Evolutionary conservation across 164 flowering plant genomes (phyloP).

Genomic region (Litsea cubeba): DNA sequence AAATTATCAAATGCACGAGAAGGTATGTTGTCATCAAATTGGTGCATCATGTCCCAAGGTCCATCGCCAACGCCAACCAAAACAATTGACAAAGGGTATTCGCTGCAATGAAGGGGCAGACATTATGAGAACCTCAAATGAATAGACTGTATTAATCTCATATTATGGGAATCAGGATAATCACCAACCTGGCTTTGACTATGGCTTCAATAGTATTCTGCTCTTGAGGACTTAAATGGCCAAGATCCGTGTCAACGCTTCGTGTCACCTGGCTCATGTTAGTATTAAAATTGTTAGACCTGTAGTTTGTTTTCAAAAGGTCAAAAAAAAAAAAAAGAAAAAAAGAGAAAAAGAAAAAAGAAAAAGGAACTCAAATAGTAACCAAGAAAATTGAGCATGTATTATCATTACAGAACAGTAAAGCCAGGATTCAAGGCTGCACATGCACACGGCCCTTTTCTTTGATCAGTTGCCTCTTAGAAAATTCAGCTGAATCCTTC

Average conservation of each 20-base stretch:
- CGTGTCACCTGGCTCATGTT: conserved; percentile 35
- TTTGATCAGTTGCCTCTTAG: not conserved
- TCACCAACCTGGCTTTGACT: conserved; percentile 57
- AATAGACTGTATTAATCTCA: not conserved
- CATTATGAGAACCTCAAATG: not conserved
- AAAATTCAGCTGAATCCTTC: too few species aligned
- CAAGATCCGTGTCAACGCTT: conserved; percentile 33
- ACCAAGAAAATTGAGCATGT: not conserved
- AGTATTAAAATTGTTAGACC: conserved; percentile 2
- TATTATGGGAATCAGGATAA: not conserved
- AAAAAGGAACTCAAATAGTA: not conserved
- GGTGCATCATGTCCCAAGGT: conserved; percentile 54
- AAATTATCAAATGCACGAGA: conserved; percentile 48
- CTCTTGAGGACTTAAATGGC: conserved; percentile 43
- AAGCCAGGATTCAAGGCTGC: not conserved
- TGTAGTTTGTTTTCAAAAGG: not conserved
- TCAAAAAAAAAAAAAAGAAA: too few species aligned
- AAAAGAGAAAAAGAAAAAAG: not conserved
- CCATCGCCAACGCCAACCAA: conserved; percentile 62
- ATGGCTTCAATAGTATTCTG: conserved; percentile 43
- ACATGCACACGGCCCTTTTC: not conserved
- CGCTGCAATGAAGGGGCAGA: conserved; percentile 20
- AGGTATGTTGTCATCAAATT: conserved; percentile 55
- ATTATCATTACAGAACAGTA: not conserved
- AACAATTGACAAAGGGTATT: conserved; percentile 46